phyloP scores from a whole-genome alignment of 1,284 basidiomycete species.

The Microstroma glucosiphilum region DNA sequence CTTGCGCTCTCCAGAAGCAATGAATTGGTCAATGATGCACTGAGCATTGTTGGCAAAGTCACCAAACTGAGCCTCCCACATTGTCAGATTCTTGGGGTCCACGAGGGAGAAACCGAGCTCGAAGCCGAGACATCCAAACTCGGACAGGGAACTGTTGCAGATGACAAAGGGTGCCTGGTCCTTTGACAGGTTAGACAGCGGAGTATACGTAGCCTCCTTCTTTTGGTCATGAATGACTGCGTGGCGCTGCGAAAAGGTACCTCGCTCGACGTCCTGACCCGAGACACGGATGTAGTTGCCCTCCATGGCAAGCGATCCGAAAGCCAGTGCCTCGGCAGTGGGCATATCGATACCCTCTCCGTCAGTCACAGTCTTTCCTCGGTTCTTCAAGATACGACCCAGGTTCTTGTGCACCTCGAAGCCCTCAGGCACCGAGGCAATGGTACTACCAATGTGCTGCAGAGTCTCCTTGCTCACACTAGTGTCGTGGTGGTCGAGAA shows the following conservation, averaged over 20 bases:
- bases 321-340: constrained; percentile 96
- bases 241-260: constrained; percentile 99
- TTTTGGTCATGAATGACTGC: constrained; percentile 93
- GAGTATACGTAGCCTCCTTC: constrained; percentile 82
- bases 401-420: constrained; percentile 91
- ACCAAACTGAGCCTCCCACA: constrained; percentile 98
- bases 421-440: constrained; percentile 73
- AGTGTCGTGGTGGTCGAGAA: constrained; percentile 80
- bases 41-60: constrained; percentile 78
- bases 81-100: constrained; percentile 83
- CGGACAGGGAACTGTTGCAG: constrained; percentile 95
- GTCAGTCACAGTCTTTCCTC: constrained; percentile 83
- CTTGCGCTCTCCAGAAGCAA: constrained; percentile 94
- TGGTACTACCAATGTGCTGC: constrained; percentile 74
- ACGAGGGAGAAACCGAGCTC: constrained; percentile 98
- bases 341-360: constrained; percentile 95
- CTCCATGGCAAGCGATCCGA: constrained; percentile 86
- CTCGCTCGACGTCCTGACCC: constrained; percentile 97
- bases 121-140: constrained; percentile 91
- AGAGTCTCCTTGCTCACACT: constrained; percentile 74
- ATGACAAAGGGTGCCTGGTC: constrained; percentile 87
- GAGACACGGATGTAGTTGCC: constrained; percentile 91
- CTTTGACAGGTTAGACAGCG: constrained; percentile 78
- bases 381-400: constrained; percentile 77
- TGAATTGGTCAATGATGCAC: constrained; percentile 98